A percentile compares a stretch with the other conserved stretches of the same genome.
These are phyloP conservation scores for Plenodomus tracheiphilus DNA, from an alignment of 2,329 filamentous ascomycete species.

Conservation along the genomic window DNA sequence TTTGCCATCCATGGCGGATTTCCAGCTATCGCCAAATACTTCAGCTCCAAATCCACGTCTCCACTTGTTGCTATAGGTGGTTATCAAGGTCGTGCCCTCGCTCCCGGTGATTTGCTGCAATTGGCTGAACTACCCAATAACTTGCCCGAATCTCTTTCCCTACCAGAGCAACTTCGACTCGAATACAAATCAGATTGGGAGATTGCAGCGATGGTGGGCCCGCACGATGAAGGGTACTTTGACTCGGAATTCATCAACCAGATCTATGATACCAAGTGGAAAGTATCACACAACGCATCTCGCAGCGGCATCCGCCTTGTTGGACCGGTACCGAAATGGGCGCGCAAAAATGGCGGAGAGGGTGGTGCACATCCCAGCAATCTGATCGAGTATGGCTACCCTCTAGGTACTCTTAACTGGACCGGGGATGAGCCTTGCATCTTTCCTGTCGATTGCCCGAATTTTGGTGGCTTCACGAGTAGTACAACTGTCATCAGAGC, in stretches of 20 bases:
- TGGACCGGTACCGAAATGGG: constrained; percentile 63
- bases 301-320: constrained; percentile 63
- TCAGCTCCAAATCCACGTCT: constrained; percentile 62
- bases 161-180: constrained; percentile 54
- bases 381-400: constrained; percentile 58
- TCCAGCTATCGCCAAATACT: constrained; percentile 57
- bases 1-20: constrained; percentile 62
- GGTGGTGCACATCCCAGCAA: constrained; percentile 66
- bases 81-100: constrained; percentile 61
- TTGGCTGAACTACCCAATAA: constrained; percentile 48
- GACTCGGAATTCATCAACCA: constrained; percentile 57
- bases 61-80: constrained; percentile 63
- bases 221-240: constrained; percentile 60
- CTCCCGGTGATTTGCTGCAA: constrained; percentile 57
- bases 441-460: constrained; percentile 62
- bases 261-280: constrained; percentile 62
- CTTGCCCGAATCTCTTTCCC: constrained; percentile 28
- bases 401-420: constrained; percentile 62
- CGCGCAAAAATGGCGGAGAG: constrained; percentile 62
- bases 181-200: constrained; percentile 56
- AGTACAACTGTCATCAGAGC: constrained; percentile 60
- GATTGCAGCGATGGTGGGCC: constrained; percentile 59
- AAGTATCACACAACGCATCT: constrained; percentile 63
- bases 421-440: constrained; percentile 65
- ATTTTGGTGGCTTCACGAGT: constrained; percentile 64